Conservation (phyloP, 2,329 filamentous ascomycete species). For the Diaporthe citrichinensis region DNA sequence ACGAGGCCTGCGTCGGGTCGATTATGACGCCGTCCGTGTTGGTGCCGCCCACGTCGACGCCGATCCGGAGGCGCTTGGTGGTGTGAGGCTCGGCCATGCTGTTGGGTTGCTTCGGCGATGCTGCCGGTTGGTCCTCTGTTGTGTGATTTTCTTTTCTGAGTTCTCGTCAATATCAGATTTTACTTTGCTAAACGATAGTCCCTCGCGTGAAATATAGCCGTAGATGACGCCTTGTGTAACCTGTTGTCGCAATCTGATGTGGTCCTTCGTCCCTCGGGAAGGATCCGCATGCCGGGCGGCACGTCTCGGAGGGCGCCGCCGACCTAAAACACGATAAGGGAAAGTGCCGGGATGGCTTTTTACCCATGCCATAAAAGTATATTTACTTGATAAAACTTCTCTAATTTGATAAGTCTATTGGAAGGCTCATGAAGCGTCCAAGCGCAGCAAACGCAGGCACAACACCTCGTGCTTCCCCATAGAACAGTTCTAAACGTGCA, state of each 20-base stretch:
- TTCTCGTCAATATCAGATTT: not conserved
- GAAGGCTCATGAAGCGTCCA: no score
- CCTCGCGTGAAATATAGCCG: not conserved
- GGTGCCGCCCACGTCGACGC: slow-evolving; percentile 64
- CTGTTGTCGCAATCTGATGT: not conserved
- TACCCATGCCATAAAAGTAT: not conserved
- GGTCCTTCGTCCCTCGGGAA: not conserved
- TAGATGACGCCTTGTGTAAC: not conserved
- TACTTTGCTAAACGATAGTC: no score
- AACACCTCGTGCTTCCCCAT: no score
- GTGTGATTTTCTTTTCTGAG: rapidly evolving
- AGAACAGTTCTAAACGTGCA: no score
- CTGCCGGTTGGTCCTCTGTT: not conserved
- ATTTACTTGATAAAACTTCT: no score
- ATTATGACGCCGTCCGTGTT: slow-evolving; percentile 69
- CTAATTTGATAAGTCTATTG: no score
- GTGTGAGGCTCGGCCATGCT: not conserved
- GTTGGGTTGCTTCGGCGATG: no score
- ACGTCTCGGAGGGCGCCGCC: slow-evolving; percentile 14
- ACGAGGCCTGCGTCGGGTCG: slow-evolving; percentile 55
- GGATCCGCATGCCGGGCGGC: slow-evolving; percentile 31
- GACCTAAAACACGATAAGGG: not conserved
- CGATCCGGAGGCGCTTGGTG: slow-evolving; percentile 54
- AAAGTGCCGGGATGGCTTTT: not conserved
- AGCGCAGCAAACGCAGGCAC: no score